phyloP scores from a whole-genome alignment of 1,284 basidiomycete species.

The Agroathelia rolfsii region DNA sequence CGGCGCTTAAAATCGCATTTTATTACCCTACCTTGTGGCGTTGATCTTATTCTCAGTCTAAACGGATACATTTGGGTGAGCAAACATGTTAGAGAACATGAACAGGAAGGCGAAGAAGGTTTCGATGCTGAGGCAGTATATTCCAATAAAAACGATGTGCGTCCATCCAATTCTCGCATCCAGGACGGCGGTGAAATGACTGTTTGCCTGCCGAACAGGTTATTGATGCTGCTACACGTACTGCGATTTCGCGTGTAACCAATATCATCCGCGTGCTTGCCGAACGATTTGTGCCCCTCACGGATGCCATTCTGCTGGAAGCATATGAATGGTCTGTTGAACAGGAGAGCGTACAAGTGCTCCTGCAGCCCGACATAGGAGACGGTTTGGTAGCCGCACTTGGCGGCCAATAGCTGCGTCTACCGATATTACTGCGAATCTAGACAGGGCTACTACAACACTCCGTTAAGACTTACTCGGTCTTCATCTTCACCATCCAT shows the following conservation, averaged over 20 bases:
- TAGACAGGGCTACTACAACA: no score
- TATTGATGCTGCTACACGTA: conserved; percentile 70
- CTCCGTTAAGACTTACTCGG: no score
- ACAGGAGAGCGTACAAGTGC: conserved; percentile 52
- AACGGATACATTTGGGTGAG: conserved; percentile 98
- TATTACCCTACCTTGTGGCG: conserved; percentile 79
- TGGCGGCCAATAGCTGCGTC: conserved; percentile 13
- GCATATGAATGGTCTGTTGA: conserved; percentile 79
- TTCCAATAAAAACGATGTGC: conserved; percentile 87
- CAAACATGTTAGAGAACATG: conserved; percentile 67
- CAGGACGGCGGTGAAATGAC: conserved; percentile 10
- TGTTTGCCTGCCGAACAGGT: conserved; percentile 33
- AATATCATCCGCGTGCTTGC: conserved; percentile 77
- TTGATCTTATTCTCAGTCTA: conserved; percentile 90
- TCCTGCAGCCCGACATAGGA: conserved; percentile 53
- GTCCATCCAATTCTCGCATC: conserved; percentile 22
- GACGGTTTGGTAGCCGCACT: conserved; percentile 49
- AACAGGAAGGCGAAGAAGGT: conserved; percentile 72
- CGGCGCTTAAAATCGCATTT: conserved; percentile 94
- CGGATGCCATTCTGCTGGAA: conserved; percentile 67
- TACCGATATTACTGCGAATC: not conserved
- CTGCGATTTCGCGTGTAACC: conserved; percentile 72
- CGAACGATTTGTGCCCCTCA: conserved; percentile 69
- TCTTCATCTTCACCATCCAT: conserved; percentile 33
- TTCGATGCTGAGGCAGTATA: conserved; percentile 93